Evolutionary conservation across 371 early-diverging fungal genomes (phyloP).

Genomic region (Rhizomucor miehei): DNA sequence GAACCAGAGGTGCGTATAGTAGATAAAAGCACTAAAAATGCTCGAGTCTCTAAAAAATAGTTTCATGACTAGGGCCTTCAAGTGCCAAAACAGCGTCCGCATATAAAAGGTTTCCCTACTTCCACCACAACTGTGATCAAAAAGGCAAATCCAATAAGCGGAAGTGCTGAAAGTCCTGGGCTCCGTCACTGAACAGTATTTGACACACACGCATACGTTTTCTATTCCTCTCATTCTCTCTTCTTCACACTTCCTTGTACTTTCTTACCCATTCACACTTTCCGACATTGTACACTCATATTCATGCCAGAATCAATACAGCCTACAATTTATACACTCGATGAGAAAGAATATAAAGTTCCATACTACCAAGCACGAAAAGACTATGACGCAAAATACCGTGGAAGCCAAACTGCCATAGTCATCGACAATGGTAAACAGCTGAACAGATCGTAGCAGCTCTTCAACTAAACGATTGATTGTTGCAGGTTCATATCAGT

Average conservation of each 20-base stretch:
- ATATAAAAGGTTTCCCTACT: background rate
- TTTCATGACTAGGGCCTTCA: background rate
- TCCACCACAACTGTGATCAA: background rate
- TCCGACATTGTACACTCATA: background rate
- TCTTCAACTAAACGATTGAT: background rate
- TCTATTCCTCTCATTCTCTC: no score
- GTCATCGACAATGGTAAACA: slow-evolving; percentile 66
- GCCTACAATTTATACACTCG: slow-evolving; percentile 15
- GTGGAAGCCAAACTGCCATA: slow-evolving; percentile 32
- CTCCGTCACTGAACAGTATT: no score
- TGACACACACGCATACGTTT: no score
- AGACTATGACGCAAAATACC: slow-evolving; percentile 11
- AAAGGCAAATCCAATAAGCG: background rate
- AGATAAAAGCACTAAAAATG: background rate
- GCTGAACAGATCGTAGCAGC: background rate
- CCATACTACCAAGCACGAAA: slow-evolving; percentile 15
- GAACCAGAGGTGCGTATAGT: background rate
- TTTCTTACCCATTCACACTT: no score
- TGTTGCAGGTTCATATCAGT: slow-evolving; percentile 66
- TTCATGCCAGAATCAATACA: slow-evolving; percentile 3
- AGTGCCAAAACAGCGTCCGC: background rate
- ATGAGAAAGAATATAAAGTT: slow-evolving; percentile 18
- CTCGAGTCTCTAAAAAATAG: background rate
- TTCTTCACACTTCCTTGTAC: no score
- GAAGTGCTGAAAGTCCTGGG: no score